Evolutionary conservation across 768 basidiomycete genomes (phyloP).

Genomic region (Termitomyces titanicus): DNA sequence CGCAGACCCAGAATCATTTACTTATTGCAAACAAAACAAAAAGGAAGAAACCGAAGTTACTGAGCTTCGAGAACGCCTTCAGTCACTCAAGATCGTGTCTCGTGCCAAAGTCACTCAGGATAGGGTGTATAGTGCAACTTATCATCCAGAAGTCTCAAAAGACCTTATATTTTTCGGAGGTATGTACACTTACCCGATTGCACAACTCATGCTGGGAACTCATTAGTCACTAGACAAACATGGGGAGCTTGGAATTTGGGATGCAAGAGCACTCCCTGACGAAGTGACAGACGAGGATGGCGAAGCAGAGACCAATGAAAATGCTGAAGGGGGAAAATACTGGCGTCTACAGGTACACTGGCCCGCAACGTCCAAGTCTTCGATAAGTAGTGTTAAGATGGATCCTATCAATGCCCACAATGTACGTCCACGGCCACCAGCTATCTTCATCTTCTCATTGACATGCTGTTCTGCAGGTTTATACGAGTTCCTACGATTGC

Average conservation of each 20-base stretch:
- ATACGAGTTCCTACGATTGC: slow-evolving; percentile 80
- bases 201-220: neutral
- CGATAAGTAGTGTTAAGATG: slow-evolving; percentile 74
- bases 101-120: slow-evolving; percentile 79
- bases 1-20: slow-evolving; percentile 49
- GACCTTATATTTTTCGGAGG: slow-evolving; percentile 89
- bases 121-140: slow-evolving; percentile 73
- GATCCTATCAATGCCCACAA: slow-evolving; percentile 74
- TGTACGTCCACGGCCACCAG: slow-evolving; percentile 34
- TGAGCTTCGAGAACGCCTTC: slow-evolving; percentile 51
- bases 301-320: slow-evolving; percentile 33
- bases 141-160: slow-evolving; percentile 76
- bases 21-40: slow-evolving; percentile 41
- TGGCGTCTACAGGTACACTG: slow-evolving; percentile 82
- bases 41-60: slow-evolving; percentile 45
- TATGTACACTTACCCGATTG: slow-evolving; percentile 21
- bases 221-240: slow-evolving; percentile 60
- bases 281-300: slow-evolving; percentile 67
- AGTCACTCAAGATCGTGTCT: slow-evolving; percentile 60
- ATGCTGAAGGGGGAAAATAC: slow-evolving; percentile 66
- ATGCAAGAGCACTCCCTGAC: slow-evolving; percentile 67
- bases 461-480: slow-evolving; percentile 45
- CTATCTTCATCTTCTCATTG: neutral
- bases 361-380: slow-evolving; percentile 78
- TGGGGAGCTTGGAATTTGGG: slow-evolving; percentile 84